Evolutionary conservation across 1,284 basidiomycete genomes (phyloP).

Genomic region (Agaricales sp.): DNA sequence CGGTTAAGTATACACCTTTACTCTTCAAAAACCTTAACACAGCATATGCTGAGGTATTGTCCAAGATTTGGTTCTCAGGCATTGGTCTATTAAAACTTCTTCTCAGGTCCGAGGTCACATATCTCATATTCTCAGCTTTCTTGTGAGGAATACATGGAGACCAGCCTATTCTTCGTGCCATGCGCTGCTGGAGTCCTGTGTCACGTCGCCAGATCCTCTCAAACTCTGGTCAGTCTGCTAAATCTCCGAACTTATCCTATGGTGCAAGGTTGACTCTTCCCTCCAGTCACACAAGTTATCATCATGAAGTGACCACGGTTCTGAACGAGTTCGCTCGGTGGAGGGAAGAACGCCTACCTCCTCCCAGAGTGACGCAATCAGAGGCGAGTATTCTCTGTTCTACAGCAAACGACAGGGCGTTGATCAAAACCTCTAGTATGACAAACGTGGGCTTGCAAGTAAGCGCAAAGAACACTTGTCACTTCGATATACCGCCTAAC

Average conservation of each 20-base stretch:
- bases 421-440: slow-evolving; percentile 59
- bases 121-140: slow-evolving; percentile 55
- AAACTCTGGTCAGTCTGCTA: too few relatives aligned
- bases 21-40: slow-evolving; percentile 74
- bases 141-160: slow-evolving; percentile 59
- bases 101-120: slow-evolving; percentile 61
- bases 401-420: slow-evolving; percentile 6
- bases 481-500: slow-evolving; percentile 11
- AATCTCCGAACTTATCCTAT: too few relatives aligned
- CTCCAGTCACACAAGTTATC: slow-evolving; percentile 45
- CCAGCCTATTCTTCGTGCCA: slow-evolving; percentile 63
- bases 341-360: slow-evolving; percentile 72
- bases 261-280: too few relatives aligned
- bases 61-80: not conserved
- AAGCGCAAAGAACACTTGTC: too few relatives aligned
- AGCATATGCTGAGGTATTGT: slow-evolving; percentile 70
- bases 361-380: slow-evolving; percentile 71
- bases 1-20: slow-evolving; percentile 58
- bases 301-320: slow-evolving; percentile 44
- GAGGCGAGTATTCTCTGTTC: slow-evolving; percentile 29
- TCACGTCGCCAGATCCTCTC: too few relatives aligned
- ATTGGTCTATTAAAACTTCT: slow-evolving; percentile 1
- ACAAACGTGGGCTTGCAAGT: slow-evolving; percentile 78
- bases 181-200: not conserved
- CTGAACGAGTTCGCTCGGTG: slow-evolving; percentile 50